phyloP scores from a whole-genome alignment of 177 flowering plant species.

The Vitis hybrid region DNA sequence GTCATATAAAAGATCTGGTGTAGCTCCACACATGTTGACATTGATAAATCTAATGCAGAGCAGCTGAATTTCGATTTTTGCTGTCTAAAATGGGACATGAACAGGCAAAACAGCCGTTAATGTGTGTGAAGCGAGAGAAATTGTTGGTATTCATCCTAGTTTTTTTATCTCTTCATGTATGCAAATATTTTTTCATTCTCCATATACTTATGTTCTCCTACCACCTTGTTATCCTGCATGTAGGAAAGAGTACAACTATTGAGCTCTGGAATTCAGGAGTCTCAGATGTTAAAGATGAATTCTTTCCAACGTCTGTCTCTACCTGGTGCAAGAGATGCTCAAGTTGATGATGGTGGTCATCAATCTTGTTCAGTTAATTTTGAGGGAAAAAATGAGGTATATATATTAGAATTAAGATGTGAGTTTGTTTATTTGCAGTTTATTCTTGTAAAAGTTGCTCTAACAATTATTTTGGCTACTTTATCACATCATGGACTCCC shows the following conservation, averaged over 20 bases:
- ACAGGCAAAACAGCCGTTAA: constrained; percentile 52
- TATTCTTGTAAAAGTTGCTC: too few relatives aligned
- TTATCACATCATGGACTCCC: too few relatives aligned
- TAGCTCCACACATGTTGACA: neutral
- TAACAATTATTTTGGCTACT: too few relatives aligned
- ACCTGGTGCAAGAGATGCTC: constrained; percentile 17
- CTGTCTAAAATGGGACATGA: constrained; percentile 40
- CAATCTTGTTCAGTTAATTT: constrained; percentile 16
- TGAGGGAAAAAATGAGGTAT: constrained; percentile 31
- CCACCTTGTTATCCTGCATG: constrained; percentile 12
- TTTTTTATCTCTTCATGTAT: neutral
- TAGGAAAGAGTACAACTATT: constrained; percentile 50
- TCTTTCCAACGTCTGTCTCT: constrained; percentile 9
- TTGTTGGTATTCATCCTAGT: constrained; percentile 34
- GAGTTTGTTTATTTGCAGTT: too few relatives aligned
- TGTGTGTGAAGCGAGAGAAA: constrained; percentile 42
- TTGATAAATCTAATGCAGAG: constrained; percentile 38
- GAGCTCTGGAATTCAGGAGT: constrained; percentile 47
- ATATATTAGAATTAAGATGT: neutral
- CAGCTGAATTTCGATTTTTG: constrained; percentile 44
- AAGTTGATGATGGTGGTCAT: constrained; percentile 15
- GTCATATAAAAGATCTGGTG: neutral
- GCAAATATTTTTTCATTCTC: constrained; percentile 1
- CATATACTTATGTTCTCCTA: neutral
- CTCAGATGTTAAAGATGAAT: constrained; percentile 37